Evolutionary conservation across 768 basidiomycete genomes (phyloP).

Genomic region (Agrocybe chaxingu): DNA sequence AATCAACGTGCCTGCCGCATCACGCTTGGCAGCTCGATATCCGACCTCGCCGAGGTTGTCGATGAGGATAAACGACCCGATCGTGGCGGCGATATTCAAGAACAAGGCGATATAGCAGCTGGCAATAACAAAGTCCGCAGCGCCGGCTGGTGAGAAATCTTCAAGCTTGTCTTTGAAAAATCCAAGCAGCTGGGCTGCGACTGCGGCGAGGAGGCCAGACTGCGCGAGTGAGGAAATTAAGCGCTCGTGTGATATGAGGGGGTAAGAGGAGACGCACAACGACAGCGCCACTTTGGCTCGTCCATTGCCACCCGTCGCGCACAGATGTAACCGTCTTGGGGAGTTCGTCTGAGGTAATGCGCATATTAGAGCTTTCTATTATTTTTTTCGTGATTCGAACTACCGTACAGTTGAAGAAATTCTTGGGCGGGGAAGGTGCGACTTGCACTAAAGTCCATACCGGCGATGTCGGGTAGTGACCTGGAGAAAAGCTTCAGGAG

Average conservation of each 20-base stretch:
- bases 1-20: neutral
- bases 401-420: too few relatives aligned
- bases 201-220: slow-evolving; percentile 9
- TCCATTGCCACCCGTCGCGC: slow-evolving; percentile 10
- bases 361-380: too few relatives aligned
- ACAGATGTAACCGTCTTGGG: slow-evolving; percentile 6
- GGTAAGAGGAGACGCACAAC: neutral
- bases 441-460: too few relatives aligned
- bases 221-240: neutral
- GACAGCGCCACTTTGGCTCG: slow-evolving; percentile 9
- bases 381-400: too few relatives aligned
- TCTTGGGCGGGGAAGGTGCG: too few relatives aligned
- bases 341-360: slow-evolving; percentile 1
- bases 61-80: slow-evolving; percentile 10
- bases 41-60: slow-evolving; percentile 11
- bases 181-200: slow-evolving; percentile 8
- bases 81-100: slow-evolving; percentile 9
- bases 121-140: neutral
- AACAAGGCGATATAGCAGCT: slow-evolving; percentile 9
- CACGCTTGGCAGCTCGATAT: slow-evolving; percentile 1
- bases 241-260: neutral
- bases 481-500: too few relatives aligned
- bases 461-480: too few relatives aligned
- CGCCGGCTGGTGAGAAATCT: neutral
- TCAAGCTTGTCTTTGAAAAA: neutral